Conservation (phyloP, 352 stramenopile genomes). For the Pythium insidiosum region DNA sequence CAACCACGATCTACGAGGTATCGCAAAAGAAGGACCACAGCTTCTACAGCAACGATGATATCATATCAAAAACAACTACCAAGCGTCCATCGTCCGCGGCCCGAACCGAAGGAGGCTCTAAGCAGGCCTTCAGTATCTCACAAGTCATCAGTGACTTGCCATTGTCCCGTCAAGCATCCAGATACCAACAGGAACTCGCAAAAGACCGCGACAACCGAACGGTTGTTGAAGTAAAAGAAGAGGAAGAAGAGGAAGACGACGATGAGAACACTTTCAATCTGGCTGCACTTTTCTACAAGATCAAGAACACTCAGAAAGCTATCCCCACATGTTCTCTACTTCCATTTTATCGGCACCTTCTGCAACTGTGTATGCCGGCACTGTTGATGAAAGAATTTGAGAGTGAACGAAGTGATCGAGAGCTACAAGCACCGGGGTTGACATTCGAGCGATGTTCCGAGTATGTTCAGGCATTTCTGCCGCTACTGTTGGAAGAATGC, state of each 20-base stretch:
- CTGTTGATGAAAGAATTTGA: constrained; percentile 63
- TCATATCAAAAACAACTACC: constrained; percentile 17
- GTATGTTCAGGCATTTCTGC: constrained; percentile 74
- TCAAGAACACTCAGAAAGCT: constrained; percentile 74
- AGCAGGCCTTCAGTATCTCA: constrained; percentile 44
- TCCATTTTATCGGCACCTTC: constrained; percentile 76
- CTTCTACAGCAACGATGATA: constrained; percentile 70
- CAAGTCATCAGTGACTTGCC: constrained; percentile 57
- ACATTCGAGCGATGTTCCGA: constrained; percentile 64
- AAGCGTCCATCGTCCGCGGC: neutral
- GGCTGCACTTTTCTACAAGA: constrained; percentile 66
- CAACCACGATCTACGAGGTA: constrained; percentile 26
- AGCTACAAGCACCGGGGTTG: constrained; percentile 35
- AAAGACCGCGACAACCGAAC: neutral
- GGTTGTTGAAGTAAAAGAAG: constrained; percentile 5
- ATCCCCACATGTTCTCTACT: constrained; percentile 60
- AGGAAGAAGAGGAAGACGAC: constrained; percentile 38
- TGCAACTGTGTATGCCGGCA: constrained; percentile 71
- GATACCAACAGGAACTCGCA: neutral
- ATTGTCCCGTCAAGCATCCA: constrained; percentile 1
- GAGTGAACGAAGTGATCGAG: constrained; percentile 39
- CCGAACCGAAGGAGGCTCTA: constrained; percentile 21
- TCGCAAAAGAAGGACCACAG: constrained; percentile 54
- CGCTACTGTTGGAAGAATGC: constrained; percentile 75
- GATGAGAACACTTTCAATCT: constrained; percentile 37